Evolutionary conservation across 2,329 filamentous ascomycete genomes (phyloP), one percentile per base, ranked within the genome.

Genomic region (Beauveria sp.): DNA sequence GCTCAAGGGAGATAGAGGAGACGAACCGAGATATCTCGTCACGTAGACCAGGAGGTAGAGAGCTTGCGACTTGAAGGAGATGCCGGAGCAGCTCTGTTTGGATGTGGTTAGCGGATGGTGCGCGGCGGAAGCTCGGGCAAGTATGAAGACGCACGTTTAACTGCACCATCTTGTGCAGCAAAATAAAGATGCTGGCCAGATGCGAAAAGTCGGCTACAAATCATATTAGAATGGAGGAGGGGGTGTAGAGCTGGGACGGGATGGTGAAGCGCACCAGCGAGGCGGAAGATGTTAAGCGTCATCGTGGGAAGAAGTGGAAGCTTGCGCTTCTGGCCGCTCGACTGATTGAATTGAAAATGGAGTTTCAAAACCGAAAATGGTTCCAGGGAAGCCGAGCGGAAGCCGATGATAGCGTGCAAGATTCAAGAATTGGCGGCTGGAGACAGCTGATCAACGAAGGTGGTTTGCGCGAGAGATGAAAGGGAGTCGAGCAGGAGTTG

Each of bases 31-130:
- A 76, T 99, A 99, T 72, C 95, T 86, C 65, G 93, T 96, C 49
- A 96, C 74, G 76, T 99, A 99, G 70, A 99, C 95, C 50, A 96
- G 79, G 68, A 98, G 81, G 77, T 99, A 99, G 62, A 99, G 84
- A 56, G 88, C 91, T 83, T 99, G 95, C 65, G 93, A 97, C 76
- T 99, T 99, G 84, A 99, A 98, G 18, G 95, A 99, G 76, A 99
- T 93, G 69, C 95, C 95, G 48, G 93, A 88, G 75, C 93, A 96
- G 81, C 93, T 97, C 93, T 97, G 73, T 96, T 93, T 97, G 73
- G n/a, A 61, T 53, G 34, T 52, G 26, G 64, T 43, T 65, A 70
- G 69, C 64, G 69, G 64, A 52, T 57, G 63, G n/a, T 67, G 55
- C 26, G 3, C 31, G n/a, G 12, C 10, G n/a, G 52, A 14, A 26